Evolutionary conservation across 345 rosid species (phyloP).

Genomic region (Gossypium raimondii): DNA sequence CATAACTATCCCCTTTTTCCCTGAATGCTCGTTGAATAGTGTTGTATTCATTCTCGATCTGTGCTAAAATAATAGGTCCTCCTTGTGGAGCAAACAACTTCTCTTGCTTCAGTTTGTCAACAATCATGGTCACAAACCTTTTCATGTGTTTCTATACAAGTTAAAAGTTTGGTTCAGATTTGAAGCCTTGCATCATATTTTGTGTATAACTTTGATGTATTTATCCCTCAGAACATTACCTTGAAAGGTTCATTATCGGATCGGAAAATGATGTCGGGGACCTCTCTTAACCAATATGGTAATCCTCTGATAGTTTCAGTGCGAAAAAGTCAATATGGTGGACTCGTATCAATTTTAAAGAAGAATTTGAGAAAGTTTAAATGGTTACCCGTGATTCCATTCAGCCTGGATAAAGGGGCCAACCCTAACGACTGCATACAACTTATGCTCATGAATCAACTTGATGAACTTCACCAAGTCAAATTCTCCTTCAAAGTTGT

Average conservation of each 20-base stretch:
- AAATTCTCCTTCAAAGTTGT: conserved; percentile 56
- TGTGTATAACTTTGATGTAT: neutral
- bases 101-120: conserved; percentile 35
- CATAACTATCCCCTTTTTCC: conserved; percentile 51
- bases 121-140: conserved; percentile 39
- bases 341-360: neutral
- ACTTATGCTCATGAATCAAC: conserved; percentile 43
- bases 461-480: conserved; percentile 80
- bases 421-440: conserved; percentile 63
- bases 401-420: conserved; percentile 98
- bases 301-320: conserved; percentile 51
- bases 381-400: conserved; percentile 88
- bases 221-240: conserved; percentile 33
- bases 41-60: conserved; percentile 91
- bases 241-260: conserved; percentile 71
- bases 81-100: conserved; percentile 72
- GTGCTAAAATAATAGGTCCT: conserved; percentile 70
- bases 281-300: conserved; percentile 86
- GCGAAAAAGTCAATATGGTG: neutral
- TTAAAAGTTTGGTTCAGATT: neutral
- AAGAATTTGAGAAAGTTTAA: neutral
- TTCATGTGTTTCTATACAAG: conserved; percentile 52
- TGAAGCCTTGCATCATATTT: neutral
- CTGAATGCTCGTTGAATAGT: conserved; percentile 62
- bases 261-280: conserved; percentile 62